Conservation (phyloP, 257 asterid genomes). For the Rubia yunnanensis region DNA sequence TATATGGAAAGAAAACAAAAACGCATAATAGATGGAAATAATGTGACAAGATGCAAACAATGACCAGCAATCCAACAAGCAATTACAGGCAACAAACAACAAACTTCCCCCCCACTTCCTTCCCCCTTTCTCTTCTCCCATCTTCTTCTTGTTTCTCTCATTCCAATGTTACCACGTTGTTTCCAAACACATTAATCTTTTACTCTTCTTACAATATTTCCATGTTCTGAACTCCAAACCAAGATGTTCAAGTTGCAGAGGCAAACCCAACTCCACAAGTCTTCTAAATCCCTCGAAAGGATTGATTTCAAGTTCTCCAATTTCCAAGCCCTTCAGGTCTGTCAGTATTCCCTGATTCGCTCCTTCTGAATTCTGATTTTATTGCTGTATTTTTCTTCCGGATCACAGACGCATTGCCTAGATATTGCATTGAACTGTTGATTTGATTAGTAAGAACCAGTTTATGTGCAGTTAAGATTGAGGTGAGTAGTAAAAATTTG, state of each 20-base stretch:
- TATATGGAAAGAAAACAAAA: conserved; percentile 6
- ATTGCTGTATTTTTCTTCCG: not conserved
- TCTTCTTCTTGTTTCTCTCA: conserved; percentile 20
- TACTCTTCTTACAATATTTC: not conserved
- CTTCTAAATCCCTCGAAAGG: conserved; percentile 40
- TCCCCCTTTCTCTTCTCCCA: not conserved
- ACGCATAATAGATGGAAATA: conserved; percentile 13
- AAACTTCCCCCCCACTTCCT: not conserved
- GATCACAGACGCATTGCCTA: not conserved
- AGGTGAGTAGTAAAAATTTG: not conserved
- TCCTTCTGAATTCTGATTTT: not conserved
- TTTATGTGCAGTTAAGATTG: not conserved
- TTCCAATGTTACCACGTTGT: conserved; percentile 8
- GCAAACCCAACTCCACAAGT: conserved; percentile 22
- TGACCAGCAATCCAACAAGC: conserved; percentile 43
- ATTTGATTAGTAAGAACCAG: not conserved
- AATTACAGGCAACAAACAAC: conserved; percentile 4
- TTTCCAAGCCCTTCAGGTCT: conserved; percentile 88
- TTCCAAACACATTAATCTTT: not conserved
- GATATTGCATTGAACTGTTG: not conserved
- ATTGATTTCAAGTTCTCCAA: conserved; percentile 77
- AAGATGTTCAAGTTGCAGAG: conserved; percentile 66
- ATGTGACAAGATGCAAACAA: conserved; percentile 34
- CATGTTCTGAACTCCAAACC: not conserved
- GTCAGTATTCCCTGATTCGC: not conserved